Evolutionary conservation across 2,329 filamentous ascomycete genomes (phyloP), one percentile per base, ranked within the genome.

Genomic region (Claviceps fusiformis): DNA sequence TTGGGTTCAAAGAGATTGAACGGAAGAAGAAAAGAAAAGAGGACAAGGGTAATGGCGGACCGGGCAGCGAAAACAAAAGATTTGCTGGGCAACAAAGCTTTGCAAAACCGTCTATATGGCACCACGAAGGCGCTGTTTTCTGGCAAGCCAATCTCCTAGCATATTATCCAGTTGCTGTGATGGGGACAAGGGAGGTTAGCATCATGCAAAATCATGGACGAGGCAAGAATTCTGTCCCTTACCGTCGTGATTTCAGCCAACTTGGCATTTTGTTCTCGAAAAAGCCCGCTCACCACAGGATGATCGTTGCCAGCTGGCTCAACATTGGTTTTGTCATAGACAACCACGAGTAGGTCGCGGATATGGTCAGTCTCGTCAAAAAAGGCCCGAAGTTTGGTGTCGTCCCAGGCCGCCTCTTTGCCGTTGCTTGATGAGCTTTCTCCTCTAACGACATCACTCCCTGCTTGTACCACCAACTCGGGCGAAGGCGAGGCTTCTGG

Each of bases 321-420:
- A 17, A 95, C 83, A 57, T 91, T 87, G 15, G 83, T 87, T 68
- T 91, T 95, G 70, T 97, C 91, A 66, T 95, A 91, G 33, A 98
- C 89, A 58, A 98, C 87, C 43, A 91, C 80, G 53, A 97, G 78
- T 66, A 97, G 80, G 67, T 98, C 92, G 52, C 89, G 82, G 61
- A 98, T 89, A 59, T 95, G 89, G 39, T 85, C 84, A 58, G 89
- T 83, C 61, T 93, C 89, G 61, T 97, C 92, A 63, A 97, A 86
- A 71, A 96, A 98, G 15, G 87, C 85, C 57, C 89, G 83, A 33
- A 98, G 79, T 62, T 83, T 88, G 55, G 83, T 78, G 68, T 97
- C 92, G 59, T 89, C 92, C 93, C 93, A 98, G 0, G 83, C 81
- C 31, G 75, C 74, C 17, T 68, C 65, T 52, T 65, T 68, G 49